These are phyloP conservation scores for Tetracladium marchalianum DNA, from an alignment of 495 filamentous ascomycete genomes.

Conservation along the genomic window DNA sequence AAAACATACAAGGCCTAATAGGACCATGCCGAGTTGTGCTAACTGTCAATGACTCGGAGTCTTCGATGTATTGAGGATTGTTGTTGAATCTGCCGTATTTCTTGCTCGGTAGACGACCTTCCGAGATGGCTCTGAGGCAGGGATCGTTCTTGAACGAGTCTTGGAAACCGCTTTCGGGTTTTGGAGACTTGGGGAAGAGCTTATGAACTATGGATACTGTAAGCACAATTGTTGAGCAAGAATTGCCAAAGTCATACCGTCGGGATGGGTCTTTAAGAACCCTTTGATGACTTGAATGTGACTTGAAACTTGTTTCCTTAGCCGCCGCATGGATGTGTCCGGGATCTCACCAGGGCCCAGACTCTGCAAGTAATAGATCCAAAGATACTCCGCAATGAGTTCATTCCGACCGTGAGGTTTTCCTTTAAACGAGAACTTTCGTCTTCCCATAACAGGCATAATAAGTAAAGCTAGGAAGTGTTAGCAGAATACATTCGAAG, in stretches of 20 bases:
- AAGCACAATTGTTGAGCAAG: conserved; percentile 8
- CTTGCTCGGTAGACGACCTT: conserved; percentile 37
- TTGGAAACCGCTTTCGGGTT: conserved; percentile 28
- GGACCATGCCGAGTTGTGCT: conserved; percentile 36
- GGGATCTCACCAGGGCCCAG: conserved; percentile 25
- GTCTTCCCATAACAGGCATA: conserved; percentile 72
- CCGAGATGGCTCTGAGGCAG: conserved; percentile 39
- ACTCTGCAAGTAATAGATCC: conserved; percentile 35
- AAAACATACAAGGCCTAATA: conserved; percentile 26
- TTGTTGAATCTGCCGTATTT: conserved; percentile 28
- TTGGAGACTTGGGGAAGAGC: conserved; percentile 15
- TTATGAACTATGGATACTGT: conserved; percentile 21
- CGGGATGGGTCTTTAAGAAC: conserved; percentile 54
- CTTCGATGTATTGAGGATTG: background rate
- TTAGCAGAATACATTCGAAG: conserved; percentile 4
- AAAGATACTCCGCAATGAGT: conserved; percentile 77
- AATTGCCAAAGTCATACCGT: conserved; percentile 29
- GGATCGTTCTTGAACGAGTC: conserved; percentile 44
- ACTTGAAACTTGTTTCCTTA: conserved; percentile 86
- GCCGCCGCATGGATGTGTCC: conserved; percentile 40
- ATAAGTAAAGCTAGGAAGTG: conserved; percentile 56
- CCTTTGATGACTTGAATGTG: conserved; percentile 95
- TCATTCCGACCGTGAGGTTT: conserved; percentile 83
- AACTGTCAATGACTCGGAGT: conserved; percentile 23
- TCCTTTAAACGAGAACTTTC: conserved; percentile 62